Evolutionary conservation across 768 basidiomycete species (phyloP).

Genomic region (Boletus huronensis): DNA sequence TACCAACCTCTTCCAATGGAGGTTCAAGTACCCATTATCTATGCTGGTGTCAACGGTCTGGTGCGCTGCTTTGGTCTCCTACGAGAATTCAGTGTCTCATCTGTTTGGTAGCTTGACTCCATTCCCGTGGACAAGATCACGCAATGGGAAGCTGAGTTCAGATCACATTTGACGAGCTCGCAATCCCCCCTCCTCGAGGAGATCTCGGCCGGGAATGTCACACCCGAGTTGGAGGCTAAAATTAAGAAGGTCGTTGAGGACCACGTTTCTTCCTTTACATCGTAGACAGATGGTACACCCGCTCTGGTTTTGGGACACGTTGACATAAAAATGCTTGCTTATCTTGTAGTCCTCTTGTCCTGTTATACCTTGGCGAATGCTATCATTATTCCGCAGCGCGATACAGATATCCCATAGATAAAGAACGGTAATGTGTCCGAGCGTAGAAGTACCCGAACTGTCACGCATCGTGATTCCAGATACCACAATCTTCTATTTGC

Average conservation of each 20-base stretch:
- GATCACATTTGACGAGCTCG: slow-evolving; percentile 73
- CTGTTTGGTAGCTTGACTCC: slow-evolving; percentile 67
- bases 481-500: background rate
- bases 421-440: too few relatives aligned
- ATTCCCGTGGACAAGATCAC: slow-evolving; percentile 95
- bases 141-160: slow-evolving; percentile 91
- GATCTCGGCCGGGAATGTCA: slow-evolving; percentile 80
- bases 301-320: slow-evolving; percentile 14
- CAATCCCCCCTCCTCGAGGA: slow-evolving; percentile 77
- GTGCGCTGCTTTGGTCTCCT: slow-evolving; percentile 40
- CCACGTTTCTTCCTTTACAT: slow-evolving; percentile 78
- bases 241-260: slow-evolving; percentile 95
- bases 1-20: slow-evolving; percentile 94
- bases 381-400: slow-evolving; percentile 28
- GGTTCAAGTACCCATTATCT: slow-evolving; percentile 97
- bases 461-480: background rate
- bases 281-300: slow-evolving; percentile 35
- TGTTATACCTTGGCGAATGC: slow-evolving; percentile 27
- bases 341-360: slow-evolving; percentile 18
- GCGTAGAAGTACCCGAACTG: background rate
- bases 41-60: slow-evolving; percentile 99
- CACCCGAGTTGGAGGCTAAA: slow-evolving; percentile 86
- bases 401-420: background rate
- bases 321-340: slow-evolving; percentile 21
- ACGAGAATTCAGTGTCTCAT: background rate